Conservation (phyloP, 2,329 filamentous ascomycete species). For the Phoma sp. region DNA sequence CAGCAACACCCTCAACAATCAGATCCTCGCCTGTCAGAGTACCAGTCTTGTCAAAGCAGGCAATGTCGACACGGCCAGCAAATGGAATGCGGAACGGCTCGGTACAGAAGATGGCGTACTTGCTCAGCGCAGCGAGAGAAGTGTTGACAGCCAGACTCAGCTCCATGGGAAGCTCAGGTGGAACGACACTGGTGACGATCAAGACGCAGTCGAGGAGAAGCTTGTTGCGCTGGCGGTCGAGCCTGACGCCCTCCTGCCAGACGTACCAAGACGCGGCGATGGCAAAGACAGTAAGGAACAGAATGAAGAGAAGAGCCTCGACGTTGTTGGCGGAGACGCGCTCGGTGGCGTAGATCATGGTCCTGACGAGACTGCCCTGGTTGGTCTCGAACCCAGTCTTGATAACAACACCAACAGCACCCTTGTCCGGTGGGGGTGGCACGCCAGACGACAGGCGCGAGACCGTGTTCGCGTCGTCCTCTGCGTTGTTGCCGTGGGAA, state of each 20-base stretch:
- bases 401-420: slow-evolving; percentile 89
- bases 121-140: slow-evolving; percentile 90
- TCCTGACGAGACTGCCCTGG: slow-evolving; percentile 94
- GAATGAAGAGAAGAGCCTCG: slow-evolving; percentile 95
- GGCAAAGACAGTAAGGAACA: slow-evolving; percentile 95
- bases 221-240: slow-evolving; percentile 96
- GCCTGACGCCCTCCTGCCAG: slow-evolving; percentile 93
- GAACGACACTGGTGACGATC: slow-evolving; percentile 96
- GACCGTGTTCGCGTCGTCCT: slow-evolving; percentile 66
- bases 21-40: slow-evolving; percentile 96
- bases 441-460: slow-evolving; percentile 78
- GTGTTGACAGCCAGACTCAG: slow-evolving; percentile 97
- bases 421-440: slow-evolving; percentile 85
- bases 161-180: slow-evolving; percentile 98
- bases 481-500: slow-evolving; percentile 81
- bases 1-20: slow-evolving; percentile 95
- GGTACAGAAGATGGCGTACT: slow-evolving; percentile 97
- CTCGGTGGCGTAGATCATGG: slow-evolving; percentile 99
- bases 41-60: slow-evolving; percentile 98
- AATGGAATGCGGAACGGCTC: slow-evolving; percentile 98
- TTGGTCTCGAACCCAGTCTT: slow-evolving; percentile 99
- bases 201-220: slow-evolving; percentile 95
- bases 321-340: slow-evolving; percentile 98
- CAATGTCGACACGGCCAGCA: slow-evolving; percentile 91
- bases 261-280: slow-evolving; percentile 99